Conservation (phyloP, 306 rosid genomes). For the cucumber (Cucumis sativus) region Cucumber_9930_V3 NC_026657.2:13546501-13547000, state of each 20-base stretch:
- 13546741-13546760: neutral
- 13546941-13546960: neutral
- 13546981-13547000: neutral
- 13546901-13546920: neutral
- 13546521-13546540: too few relatives aligned
- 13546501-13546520: too few relatives aligned
- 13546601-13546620: neutral
- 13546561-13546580: neutral
- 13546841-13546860: neutral
- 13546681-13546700: neutral
- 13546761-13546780: neutral
- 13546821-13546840: neutral
- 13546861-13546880: neutral
- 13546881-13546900: neutral
- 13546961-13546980: neutral
- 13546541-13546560: neutral
- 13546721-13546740: neutral
- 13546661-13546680: too few relatives aligned
- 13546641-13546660: too few relatives aligned
- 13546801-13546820: neutral
- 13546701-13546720: neutral
- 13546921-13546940: neutral
- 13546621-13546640: neutral
- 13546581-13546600: neutral
- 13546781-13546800: neutral